These are phyloP conservation scores for Ceratobasidium sp. DNA, from an alignment of 1,284 basidiomycete species.

Conservation along the genomic window DNA sequence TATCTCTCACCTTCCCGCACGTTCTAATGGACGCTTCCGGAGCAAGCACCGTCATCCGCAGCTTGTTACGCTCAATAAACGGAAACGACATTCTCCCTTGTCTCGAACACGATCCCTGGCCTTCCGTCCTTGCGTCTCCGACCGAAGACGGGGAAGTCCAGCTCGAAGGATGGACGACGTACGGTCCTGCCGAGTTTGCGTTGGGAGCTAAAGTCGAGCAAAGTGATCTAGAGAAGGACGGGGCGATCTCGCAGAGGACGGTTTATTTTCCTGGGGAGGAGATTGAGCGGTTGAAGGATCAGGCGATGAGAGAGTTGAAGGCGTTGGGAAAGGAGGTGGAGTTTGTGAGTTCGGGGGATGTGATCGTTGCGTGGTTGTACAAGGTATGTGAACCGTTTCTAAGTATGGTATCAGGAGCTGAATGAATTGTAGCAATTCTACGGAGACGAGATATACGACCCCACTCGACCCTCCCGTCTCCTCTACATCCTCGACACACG, in stretches of 20 bases:
- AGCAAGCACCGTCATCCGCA: not conserved
- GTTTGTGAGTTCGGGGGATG: conserved; percentile 23
- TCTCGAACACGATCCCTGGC: conserved; percentile 6
- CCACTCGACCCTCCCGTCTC: conserved; percentile 8
- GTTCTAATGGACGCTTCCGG: conserved; percentile 23
- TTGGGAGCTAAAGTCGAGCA: not conserved
- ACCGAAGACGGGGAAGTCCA: not conserved
- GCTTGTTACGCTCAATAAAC: not conserved
- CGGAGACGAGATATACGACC: conserved; percentile 25
- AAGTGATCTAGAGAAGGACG: not conserved
- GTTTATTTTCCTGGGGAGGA: conserved; percentile 18
- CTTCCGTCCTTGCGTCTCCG: not conserved
- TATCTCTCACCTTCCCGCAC: conserved; percentile 23
- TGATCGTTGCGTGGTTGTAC: conserved; percentile 39
- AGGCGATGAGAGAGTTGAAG: conserved; percentile 15
- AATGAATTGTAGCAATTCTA: conserved; percentile 21
- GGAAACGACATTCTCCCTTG: not conserved
- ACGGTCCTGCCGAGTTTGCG: conserved; percentile 14
- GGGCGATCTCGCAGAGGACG: conserved; percentile 20
- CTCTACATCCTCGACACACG: conserved; percentile 24
- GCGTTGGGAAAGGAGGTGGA: not conserved
- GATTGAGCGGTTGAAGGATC: conserved; percentile 3
- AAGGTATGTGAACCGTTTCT: conserved; percentile 13
- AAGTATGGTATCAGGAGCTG: not conserved
- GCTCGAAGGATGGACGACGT: conserved; percentile 16